A percentile compares a stretch with the other conserved stretches of the same genome.
phyloP scores from a whole-genome alignment of 768 basidiomycete species.

The Mycena alexandri region DNA sequence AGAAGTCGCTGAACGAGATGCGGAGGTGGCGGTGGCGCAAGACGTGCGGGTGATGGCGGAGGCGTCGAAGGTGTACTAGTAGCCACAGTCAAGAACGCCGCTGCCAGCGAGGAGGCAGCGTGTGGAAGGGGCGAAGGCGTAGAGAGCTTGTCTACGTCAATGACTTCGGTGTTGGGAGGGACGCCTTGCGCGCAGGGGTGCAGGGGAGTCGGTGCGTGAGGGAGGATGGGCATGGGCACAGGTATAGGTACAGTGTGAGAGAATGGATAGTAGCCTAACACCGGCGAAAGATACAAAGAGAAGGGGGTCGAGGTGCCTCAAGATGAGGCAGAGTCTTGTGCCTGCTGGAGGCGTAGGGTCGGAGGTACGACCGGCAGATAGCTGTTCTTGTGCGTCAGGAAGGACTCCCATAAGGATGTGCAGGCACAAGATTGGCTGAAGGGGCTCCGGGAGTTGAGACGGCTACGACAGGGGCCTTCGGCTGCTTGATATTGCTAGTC shows the following conservation, averaged over 20 bases:
- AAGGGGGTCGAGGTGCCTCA: background rate
- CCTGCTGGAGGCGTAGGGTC: slow-evolving; percentile 11
- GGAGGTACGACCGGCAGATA: slow-evolving; percentile 17
- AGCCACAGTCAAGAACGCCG: background rate
- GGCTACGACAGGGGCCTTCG: too few relatives aligned
- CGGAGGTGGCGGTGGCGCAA: background rate
- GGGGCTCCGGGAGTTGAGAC: too few relatives aligned
- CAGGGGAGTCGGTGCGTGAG: slow-evolving; percentile 2
- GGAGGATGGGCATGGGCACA: background rate
- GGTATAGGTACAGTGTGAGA: background rate
- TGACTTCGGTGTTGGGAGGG: slow-evolving; percentile 2
- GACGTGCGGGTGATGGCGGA: background rate
- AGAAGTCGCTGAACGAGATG: too few relatives aligned
- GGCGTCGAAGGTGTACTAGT: background rate
- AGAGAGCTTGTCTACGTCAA: slow-evolving; percentile 19
- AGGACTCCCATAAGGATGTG: background rate
- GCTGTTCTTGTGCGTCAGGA: slow-evolving; percentile 7
- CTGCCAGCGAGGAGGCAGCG: too few relatives aligned
- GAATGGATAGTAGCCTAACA: slow-evolving; percentile 2
- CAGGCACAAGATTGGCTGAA: background rate
- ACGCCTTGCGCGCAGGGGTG: background rate
- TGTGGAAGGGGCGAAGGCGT: background rate
- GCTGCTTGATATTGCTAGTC: too few relatives aligned
- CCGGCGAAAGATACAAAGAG: slow-evolving; percentile 2
- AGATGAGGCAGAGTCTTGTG: background rate